These are phyloP conservation scores for Pelagomonas calceolata DNA, from an alignment of 108 stramenopile genomes.

Conservation along the genomic window DNA sequence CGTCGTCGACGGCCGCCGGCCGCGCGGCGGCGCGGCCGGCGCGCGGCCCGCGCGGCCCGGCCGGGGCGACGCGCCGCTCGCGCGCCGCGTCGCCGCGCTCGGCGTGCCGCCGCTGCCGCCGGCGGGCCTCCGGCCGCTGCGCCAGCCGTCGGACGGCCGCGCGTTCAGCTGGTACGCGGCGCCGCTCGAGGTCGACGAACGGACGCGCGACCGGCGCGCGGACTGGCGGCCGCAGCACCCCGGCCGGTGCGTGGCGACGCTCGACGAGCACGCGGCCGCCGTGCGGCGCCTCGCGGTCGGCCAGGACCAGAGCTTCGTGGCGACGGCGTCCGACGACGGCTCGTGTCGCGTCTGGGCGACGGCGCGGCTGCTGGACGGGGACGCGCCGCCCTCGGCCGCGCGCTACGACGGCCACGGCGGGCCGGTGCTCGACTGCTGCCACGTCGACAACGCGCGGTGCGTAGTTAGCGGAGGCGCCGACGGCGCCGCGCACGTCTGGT, in stretches of 20 bases:
- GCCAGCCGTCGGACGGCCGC: slow-evolving; percentile 10
- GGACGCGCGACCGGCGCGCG: not conserved
- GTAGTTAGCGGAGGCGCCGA: slow-evolving; percentile 72
- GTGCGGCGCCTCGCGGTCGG: slow-evolving; percentile 76
- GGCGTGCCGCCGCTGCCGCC: slow-evolving; percentile 62
- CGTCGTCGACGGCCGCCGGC: not conserved
- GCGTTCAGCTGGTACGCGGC: slow-evolving; percentile 2
- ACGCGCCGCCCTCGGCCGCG: slow-evolving; percentile 63
- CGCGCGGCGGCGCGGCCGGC: not conserved
- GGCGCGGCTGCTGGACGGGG: slow-evolving; percentile 57
- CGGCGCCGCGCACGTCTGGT: slow-evolving; percentile 76
- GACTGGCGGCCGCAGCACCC: slow-evolving; percentile 66
- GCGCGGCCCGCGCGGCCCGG: too few relatives aligned
- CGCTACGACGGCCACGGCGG: slow-evolving; percentile 60
- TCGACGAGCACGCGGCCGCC: slow-evolving; percentile 65
- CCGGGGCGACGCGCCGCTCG: not conserved
- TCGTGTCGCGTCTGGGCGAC: slow-evolving; percentile 82
- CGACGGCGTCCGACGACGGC: slow-evolving; percentile 74
- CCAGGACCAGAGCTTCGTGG: slow-evolving; percentile 77
- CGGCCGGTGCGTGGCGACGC: slow-evolving; percentile 61
- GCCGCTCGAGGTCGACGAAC: not conserved
- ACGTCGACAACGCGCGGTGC: slow-evolving; percentile 76
- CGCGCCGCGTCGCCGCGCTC: slow-evolving; percentile 19
- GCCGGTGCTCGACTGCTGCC: slow-evolving; percentile 67
- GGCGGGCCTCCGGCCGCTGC: slow-evolving; percentile 32